Base-by-base conservation (phyloP, 2,329 filamentous ascomycete species). In the Leptographium galeiforme region DNA sequence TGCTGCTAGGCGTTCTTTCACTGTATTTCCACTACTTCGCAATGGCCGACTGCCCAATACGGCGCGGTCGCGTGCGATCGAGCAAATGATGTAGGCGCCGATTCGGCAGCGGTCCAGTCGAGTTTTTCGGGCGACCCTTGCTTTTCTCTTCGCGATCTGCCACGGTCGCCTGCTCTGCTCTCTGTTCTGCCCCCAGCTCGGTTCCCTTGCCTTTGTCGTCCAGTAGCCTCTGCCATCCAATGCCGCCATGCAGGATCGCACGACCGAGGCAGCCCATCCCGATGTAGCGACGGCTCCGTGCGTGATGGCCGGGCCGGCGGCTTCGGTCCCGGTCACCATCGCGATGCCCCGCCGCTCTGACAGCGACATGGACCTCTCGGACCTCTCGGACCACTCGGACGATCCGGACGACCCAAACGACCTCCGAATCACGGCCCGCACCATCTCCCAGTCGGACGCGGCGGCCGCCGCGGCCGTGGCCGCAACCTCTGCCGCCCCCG, bases 161-260 rank as follows among this genome's bases (percentile, higher is more conserved):
- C 18, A 3, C 12, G 18, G 12, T 10, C 16, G 11, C 34, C 6
- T 52, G 6, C 25, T 16, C 36, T 16, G 2, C 11, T 11, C 38
- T 14, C n/a, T 4, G 43, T 25, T 52, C 32, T 44, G 38, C 48
- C 11, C n/a, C 30, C 30, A 6, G 13, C n/a, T 48, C 34, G 2
- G 25, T 25, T 5, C 25, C 25, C 8, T 33, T 30, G 33, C 43
- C 12, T 38, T 38, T 10, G 7, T 18, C 38, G 18, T 12, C 41
- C 48, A 7, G 3, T 19, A 14, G 8, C 19, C 8, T 6, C 6
- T 36, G 30, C 51, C 30, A 30, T 53, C 48, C 52, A 50, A 57
- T 57, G 57, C 44, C 49, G 54, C 53, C 55, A 58, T 58, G 57
- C 50, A 48, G 48, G 44, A 34, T 49, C 7, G 11, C 16, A 16